Evolutionary conservation across 2,329 filamentous ascomycete species (phyloP), one percentile per base, ranked within the genome.

Genomic region (Claviceps monticola): DNA sequence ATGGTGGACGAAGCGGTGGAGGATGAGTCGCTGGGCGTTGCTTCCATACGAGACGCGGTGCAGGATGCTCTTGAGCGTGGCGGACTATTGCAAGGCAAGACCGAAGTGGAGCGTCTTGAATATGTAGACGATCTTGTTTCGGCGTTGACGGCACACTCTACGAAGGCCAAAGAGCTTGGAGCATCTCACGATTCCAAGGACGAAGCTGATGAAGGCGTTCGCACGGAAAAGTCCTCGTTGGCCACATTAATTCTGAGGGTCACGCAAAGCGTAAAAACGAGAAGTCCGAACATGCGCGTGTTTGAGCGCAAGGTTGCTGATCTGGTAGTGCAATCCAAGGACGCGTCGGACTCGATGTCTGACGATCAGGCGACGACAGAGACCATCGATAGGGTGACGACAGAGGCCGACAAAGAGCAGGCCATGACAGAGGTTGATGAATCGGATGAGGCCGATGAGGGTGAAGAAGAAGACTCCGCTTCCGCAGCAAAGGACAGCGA

Each of bases 1-100:
- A 74, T 72, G 61, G 75, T 80, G 14, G 75, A 80, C 51, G 71
- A 79, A 50, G 73, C 75, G 2, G 74, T 82, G 50, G 74, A 80
- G 55, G 74, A 78, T 55, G 79, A 82, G 49, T 74, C 76, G 46
- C 64, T 72, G 11, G 78, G 77, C 26, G 61, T 77, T 34, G 68
- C 69, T 5, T 69, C 70, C 8, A 73, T 80, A 16, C 69, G 74
- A 46, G 75, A 78, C 53, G 74, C 74, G 5, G 74, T 81, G 23
- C 70, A 76, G 53, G 70, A 77, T 44, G 77, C 78, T 1, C 67
- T 81, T 2, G 70, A 75, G 53, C 71, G 77, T 59, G 78, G 74
- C 53, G 75, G 75, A 2, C 67, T 80, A 6, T 64, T 80, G 16
- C 65, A 64, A 19, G 69, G 66, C 14, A 71, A 68, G 49, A 70